Evolutionary conservation across 176 grass and related monocot genomes (phyloP), one percentile per base, ranked within the genome.

Genomic region (Canna indica): DNA sequence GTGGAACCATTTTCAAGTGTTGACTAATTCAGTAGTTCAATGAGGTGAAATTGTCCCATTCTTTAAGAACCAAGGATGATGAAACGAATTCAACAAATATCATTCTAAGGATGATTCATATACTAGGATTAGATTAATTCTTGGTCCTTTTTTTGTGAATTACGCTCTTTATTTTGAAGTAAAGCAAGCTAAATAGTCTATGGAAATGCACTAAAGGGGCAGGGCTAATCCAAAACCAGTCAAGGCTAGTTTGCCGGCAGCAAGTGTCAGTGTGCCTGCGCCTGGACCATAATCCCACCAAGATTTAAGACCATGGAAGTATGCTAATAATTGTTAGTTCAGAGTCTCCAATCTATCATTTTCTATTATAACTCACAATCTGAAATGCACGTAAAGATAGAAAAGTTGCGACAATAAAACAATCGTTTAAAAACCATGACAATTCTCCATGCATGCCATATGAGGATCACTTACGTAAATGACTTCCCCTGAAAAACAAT

Each of bases 401-500:
- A 25, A 20, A 10, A 20, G 7, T 25, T 25, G n/a, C 17, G 8
- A 54, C n/a, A 22, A n/a, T n/a, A 54, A 5, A n/a, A 54, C 8
- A 54, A 54, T 5, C 7, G 7, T 0, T 44, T 5, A 8, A 54
- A 52, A 20, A 52, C 47, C 14, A 52, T 18, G 47, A 4, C 47
- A n/a, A n/a, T n/a, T 15, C 14, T 20, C 18, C 1, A 54, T 54
- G 20, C 4, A 54, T 6, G 50, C 3, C 1, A 18, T 50, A 54
- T 25, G 50, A 69, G 14, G n/a, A 71, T 67, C 79, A 79, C 87
- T 87, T 85, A 95, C 85, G 91, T 90, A 70, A 95, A 80, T 39
- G 87, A 95, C 83, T 90, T 90, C 54, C 91, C 85, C 47, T 83
- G 79, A 58, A 90, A 95, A 36, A 88, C 68, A 26, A 95, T 95